These are phyloP conservation scores for Colletotrichum melonis DNA, from an alignment of 2,329 filamentous ascomycete genomes.

Conservation along the genomic window DNA sequence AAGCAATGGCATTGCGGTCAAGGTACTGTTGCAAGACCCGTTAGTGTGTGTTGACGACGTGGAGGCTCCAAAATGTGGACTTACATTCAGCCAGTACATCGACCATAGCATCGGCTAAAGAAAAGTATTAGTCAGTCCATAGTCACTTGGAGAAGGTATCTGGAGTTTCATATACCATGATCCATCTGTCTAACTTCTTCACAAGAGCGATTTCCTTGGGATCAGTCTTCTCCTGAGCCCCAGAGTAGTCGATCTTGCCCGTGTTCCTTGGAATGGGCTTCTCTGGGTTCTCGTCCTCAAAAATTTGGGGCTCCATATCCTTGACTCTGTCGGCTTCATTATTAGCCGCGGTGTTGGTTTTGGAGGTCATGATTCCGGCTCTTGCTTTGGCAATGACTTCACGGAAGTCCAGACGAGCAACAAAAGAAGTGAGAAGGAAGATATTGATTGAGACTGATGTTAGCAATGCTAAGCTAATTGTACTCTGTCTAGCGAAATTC, in stretches of 20 bases:
- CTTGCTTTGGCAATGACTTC: neutral
- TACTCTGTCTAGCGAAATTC: neutral
- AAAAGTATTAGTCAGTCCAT: neutral
- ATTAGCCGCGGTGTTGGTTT: neutral
- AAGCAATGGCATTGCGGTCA: constrained; percentile 36
- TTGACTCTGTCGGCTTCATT: constrained; percentile 9
- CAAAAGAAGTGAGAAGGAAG: neutral
- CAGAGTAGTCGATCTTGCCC: constrained; percentile 48
- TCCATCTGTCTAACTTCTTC: constrained; percentile 52
- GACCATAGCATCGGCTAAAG: constrained; percentile 37
- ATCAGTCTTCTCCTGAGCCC: constrained; percentile 53
- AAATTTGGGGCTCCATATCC: constrained; percentile 31
- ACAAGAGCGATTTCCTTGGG: constrained; percentile 54
- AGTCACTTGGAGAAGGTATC: neutral
- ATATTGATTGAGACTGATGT: neutral
- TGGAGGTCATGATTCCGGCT: neutral
- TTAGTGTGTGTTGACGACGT: neutral
- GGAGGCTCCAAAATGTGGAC: neutral
- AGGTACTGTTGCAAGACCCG: neutral
- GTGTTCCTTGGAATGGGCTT: constrained; percentile 36
- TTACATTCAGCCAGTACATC: constrained; percentile 39
- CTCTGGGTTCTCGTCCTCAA: constrained; percentile 35
- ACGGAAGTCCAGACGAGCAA: neutral
- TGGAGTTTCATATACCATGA: constrained; percentile 42
- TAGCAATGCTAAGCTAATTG: neutral